A percentile compares a stretch with the other conserved stretches of the same genome.
These are phyloP conservation scores for Withania somnifera DNA, from an alignment of 305 asterid species.

Conservation along the genomic window DNA sequence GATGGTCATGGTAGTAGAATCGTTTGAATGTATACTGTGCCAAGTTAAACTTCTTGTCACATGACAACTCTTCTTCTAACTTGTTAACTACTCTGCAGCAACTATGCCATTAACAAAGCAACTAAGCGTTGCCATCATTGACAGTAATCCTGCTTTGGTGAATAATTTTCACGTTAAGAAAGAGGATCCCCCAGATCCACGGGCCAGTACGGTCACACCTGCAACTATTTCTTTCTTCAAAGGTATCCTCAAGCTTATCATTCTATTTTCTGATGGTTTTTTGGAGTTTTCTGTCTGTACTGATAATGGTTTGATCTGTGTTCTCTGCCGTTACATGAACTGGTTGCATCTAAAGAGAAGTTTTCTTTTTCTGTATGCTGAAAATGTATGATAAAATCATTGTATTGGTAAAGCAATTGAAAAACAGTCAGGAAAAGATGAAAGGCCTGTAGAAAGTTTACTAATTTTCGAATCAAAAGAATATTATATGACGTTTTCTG, in stretches of 20 bases:
- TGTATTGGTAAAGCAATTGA: neutral
- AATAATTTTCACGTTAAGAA: slow-evolving; percentile 38
- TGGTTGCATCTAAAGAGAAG: neutral
- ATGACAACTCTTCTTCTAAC: neutral
- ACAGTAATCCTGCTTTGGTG: slow-evolving; percentile 78
- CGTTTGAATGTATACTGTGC: neutral
- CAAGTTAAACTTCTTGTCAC: neutral
- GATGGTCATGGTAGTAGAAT: neutral
- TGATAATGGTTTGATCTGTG: neutral
- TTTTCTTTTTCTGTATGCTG: neutral
- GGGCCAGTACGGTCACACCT: slow-evolving; percentile 98
- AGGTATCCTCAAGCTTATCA: slow-evolving; percentile 32
- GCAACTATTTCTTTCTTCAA: slow-evolving; percentile 61
- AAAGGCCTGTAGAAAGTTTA: neutral
- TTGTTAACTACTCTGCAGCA: slow-evolving; percentile 46
- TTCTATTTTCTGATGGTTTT: neutral
- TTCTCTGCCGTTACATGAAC: neutral
- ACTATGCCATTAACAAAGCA: slow-evolving; percentile 68
- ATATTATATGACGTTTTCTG: neutral
- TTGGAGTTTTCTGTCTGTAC: neutral
- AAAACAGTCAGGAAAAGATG: neutral
- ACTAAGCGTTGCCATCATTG: slow-evolving; percentile 74
- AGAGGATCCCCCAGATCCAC: slow-evolving; percentile 85
- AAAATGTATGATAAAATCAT: neutral
- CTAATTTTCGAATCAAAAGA: neutral